phyloP scores from a whole-genome alignment of 345 rosid species.

The Euphorbia tirucalli region DNA sequence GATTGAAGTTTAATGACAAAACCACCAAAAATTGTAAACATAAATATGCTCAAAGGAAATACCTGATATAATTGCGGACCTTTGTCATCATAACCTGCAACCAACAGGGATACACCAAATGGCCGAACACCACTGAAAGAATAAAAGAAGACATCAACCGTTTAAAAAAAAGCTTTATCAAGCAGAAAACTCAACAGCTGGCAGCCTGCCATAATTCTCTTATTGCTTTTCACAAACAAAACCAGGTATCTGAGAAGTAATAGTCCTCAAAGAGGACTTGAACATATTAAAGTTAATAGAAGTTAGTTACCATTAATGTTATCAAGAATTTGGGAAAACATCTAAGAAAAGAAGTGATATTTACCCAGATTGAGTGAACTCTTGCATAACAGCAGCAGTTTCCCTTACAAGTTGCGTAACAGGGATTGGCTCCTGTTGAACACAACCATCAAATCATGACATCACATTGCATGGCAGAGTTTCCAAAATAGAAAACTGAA shows the following conservation, averaged over 20 bases:
- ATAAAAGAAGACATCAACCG: slow-evolving; percentile 8
- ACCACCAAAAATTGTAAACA: neutral
- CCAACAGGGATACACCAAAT: slow-evolving; percentile 87
- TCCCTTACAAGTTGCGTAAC: slow-evolving; percentile 97
- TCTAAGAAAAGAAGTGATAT: neutral
- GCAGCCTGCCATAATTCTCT: neutral
- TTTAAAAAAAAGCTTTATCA: neutral
- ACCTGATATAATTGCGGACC: slow-evolving; percentile 97
- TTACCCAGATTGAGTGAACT: slow-evolving; percentile 97
- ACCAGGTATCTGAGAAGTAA: neutral
- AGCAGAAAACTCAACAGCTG: neutral
- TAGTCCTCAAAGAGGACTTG: neutral
- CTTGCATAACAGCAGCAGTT: slow-evolving; percentile 98
- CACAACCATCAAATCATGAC: neutral
- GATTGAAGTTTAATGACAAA: neutral
- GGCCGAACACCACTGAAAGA: slow-evolving; percentile 84
- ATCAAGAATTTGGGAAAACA: neutral
- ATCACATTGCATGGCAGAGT: neutral
- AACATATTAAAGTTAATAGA: neutral
- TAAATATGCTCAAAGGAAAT: neutral
- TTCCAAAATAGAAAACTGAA: neutral
- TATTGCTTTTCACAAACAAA: neutral
- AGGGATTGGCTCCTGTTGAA: slow-evolving; percentile 85
- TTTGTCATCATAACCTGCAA: slow-evolving; percentile 89
- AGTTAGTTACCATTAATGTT: no score